Evolutionary conservation across 1,284 basidiomycete species (phyloP), one percentile per base, ranked within the genome.

Genomic region (Porogramme epimiltina): DNA sequence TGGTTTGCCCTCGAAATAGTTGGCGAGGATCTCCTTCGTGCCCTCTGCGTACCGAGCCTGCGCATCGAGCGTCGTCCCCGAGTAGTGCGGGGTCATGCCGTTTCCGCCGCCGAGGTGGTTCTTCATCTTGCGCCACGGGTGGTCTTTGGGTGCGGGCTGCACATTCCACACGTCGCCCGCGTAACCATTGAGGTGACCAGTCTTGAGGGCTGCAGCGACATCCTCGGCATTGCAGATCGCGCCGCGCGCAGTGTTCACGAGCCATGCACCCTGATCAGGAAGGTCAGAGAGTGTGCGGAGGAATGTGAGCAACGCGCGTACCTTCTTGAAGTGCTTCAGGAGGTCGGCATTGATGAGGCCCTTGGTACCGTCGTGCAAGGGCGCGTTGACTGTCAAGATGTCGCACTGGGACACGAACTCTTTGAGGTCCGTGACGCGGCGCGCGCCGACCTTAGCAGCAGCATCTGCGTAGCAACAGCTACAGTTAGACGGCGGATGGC

Each of bases 191-290:
- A 95, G 69, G 43, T 91, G 89, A 11, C 95, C 95, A 43, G 80
- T 84, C 71, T 82, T 80, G 57, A 98, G 70, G 8, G 94, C 93
- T 0, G 73, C 84, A 5, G 85, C 85, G 54, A 97, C 85, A 43
- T 85, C 92, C 55, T 91, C 80, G 55, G 85, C 84, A 73, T 93
- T 87, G 69, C 88, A 91, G 66, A 98, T 95, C 45, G 95, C 95
- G 44, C 94, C 95, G 64, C 93, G 91, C 40, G 94, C 94, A 26
- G 93, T 95, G 81, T 96, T 95, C 67, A 96, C 85, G 60, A 95
- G 80, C 89, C 89, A 95, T 6, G 89, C 80, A 41, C 86, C 86
- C 51, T 49, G 31, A 2, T 9, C 10, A 13, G 23, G 42, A n/a
- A 4, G 25, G 62, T 55, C 37, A 9, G n/a, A 31, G 39, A n/a